Evolutionary conservation across 148 eudicot species (phyloP), one percentile per base, ranked within the genome.

Genomic region (Rhododendron vialii): DNA sequence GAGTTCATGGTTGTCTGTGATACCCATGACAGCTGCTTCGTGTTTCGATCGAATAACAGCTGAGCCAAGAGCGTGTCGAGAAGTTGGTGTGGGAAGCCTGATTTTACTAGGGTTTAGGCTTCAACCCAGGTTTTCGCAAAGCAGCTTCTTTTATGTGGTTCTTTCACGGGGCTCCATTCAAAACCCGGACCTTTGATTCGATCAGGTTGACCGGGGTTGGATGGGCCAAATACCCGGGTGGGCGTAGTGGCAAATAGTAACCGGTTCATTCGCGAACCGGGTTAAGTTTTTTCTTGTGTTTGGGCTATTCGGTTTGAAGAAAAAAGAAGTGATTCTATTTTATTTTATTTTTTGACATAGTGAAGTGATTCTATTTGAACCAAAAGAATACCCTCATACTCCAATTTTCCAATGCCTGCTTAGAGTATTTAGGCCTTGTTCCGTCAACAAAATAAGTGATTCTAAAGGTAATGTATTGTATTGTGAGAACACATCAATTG

Each of bases 101-200:
- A 17, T 33, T 76, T 59, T 13, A 5, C 82, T 87, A 87, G 88
- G 88, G 88, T 87, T 83, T 28, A 80, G 79, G 79, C 26, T 38
- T 75, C 45, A 5, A 74, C 24, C 41, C 26, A 36, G 26, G 9
- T 20, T 75, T 35, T 74, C 14, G 7, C 75, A 65, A 26, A 10
- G 30, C 33, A 11, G 28, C 30, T 65, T 65, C 13, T n/a, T 26
- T 65, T 24, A 65, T 24, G 15, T 28, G 33, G 73, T 65, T 26
- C 74, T 67, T 63, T 26, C 11, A 2, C 74, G 35, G 74, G 35
- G 36, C 35, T 67, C 74, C 74, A 3, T 67, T 11, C 14, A 9
- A 65, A 65, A 7, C 11, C 33, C 30, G 73, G 28, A 63, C 30
- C 71, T 63, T 63, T 24, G 12, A 8, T 63, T 63, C 28, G 30